phyloP scores from a whole-genome alignment of 2,329 filamentous ascomycete genomes.

The Botrytis elliptica region DNA sequence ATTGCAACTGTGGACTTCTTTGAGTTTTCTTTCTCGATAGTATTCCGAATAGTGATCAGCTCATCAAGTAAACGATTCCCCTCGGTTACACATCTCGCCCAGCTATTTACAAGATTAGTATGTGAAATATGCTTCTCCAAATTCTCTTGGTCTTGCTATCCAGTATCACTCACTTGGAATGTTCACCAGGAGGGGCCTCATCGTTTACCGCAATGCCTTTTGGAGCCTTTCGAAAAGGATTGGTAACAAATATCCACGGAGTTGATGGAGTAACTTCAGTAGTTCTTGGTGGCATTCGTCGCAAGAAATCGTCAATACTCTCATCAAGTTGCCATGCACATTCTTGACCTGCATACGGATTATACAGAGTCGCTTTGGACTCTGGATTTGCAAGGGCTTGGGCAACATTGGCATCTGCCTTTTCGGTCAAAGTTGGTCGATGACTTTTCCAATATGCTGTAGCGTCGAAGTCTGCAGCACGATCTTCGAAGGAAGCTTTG shows the following conservation, averaged over 20 bases:
- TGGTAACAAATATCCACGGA: conserved; percentile 73
- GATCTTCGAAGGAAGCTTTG: conserved; percentile 48
- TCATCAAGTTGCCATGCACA: conserved; percentile 64
- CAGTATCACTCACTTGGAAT: conserved; percentile 23
- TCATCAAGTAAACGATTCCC: conserved; percentile 38
- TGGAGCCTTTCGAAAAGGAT: conserved; percentile 49
- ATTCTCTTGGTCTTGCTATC: background rate
- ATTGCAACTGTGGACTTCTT: conserved; percentile 27
- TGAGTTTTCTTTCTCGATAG: conserved; percentile 48
- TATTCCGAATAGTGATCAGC: conserved; percentile 43
- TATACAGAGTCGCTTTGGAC: conserved; percentile 45
- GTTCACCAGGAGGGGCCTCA: conserved; percentile 33
- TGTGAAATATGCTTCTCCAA: background rate
- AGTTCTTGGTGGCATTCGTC: conserved; percentile 65
- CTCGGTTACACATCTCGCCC: conserved; percentile 25
- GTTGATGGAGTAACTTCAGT: conserved; percentile 47
- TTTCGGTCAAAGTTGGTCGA: conserved; percentile 39
- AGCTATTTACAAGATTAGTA: conserved; percentile 3
- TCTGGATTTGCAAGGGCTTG: conserved; percentile 22
- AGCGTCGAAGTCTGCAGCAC: conserved; percentile 51
- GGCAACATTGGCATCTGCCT: conserved; percentile 36
- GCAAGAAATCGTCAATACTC: conserved; percentile 62
- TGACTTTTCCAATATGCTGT: conserved; percentile 49
- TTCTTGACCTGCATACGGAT: conserved; percentile 55
- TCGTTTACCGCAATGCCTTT: conserved; percentile 30